Conservation (phyloP, 2,329 filamentous ascomycete genomes). For the Cercospora canescens region DNA sequence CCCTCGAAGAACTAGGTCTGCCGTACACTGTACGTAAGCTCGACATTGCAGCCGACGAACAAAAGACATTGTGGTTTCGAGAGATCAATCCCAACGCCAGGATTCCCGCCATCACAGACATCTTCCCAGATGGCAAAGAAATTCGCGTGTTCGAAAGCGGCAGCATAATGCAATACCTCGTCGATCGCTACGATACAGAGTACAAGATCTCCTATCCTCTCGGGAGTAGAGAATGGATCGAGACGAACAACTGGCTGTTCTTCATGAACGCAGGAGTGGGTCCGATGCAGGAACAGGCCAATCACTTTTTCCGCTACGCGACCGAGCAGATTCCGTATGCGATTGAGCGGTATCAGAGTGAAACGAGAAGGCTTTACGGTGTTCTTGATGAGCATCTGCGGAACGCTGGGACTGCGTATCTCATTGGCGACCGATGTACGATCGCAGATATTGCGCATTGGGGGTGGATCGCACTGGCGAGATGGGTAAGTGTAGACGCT, state of each 20-base stretch:
- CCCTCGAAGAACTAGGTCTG: slow-evolving; percentile 76
- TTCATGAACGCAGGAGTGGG: slow-evolving; percentile 68
- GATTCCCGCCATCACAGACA: slow-evolving; percentile 84
- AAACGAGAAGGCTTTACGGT: slow-evolving; percentile 76
- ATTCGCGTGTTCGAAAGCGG: slow-evolving; percentile 82
- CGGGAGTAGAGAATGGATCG: slow-evolving; percentile 72
- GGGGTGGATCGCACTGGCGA: slow-evolving; percentile 69
- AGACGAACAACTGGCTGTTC: slow-evolving; percentile 68
- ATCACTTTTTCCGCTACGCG: slow-evolving; percentile 56
- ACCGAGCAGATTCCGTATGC: slow-evolving; percentile 80
- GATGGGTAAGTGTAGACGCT: no score
- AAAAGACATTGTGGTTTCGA: slow-evolving; percentile 84
- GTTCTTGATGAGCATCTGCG: slow-evolving; percentile 72
- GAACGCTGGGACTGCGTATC: slow-evolving; percentile 49
- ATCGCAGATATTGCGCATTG: slow-evolving; percentile 73
- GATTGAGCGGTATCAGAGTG: slow-evolving; percentile 77
- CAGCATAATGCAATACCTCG: slow-evolving; percentile 79
- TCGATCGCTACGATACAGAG: slow-evolving; percentile 63
- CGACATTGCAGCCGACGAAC: slow-evolving; percentile 67
- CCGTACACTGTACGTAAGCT: slow-evolving; percentile 69
- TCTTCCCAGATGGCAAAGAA: slow-evolving; percentile 66
- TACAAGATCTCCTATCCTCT: slow-evolving; percentile 78
- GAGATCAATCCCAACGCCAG: slow-evolving; percentile 90
- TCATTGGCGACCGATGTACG: slow-evolving; percentile 66
- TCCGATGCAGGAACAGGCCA: slow-evolving; percentile 55